Conservation (phyloP, 2,329 filamentous ascomycete genomes). For the Fusarium verticillioides region DNA sequence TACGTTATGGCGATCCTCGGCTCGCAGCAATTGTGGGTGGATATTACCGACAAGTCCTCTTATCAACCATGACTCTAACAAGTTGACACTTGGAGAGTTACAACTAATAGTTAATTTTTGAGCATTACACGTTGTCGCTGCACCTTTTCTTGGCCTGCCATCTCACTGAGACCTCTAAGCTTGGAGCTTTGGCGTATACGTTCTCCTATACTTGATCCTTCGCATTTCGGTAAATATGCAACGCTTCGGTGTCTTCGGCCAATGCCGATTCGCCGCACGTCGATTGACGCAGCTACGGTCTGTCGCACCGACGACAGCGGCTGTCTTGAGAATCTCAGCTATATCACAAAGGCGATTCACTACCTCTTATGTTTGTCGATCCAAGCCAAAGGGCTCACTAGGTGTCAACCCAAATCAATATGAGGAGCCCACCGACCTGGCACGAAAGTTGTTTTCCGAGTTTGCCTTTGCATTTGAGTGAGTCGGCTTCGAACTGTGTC, state of each 20-base stretch:
- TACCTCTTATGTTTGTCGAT: conserved; percentile 18
- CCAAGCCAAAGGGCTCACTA: conserved; percentile 39
- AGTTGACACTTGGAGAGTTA: background rate
- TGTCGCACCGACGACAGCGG: conserved; percentile 21
- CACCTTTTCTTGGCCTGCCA: background rate
- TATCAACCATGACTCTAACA: conserved; percentile 35
- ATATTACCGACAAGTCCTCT: conserved; percentile 37
- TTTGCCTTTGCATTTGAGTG: conserved; percentile 55
- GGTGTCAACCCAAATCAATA: conserved; percentile 33
- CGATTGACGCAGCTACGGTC: conserved; percentile 31
- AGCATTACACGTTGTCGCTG: background rate
- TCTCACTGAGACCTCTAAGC: background rate
- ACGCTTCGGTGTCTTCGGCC: conserved; percentile 40
- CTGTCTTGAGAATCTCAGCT: conserved; percentile 7
- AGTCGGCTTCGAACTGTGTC: conserved; percentile 9
- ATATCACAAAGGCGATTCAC: conserved; percentile 22
- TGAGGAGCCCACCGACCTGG: conserved; percentile 36
- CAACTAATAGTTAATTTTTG: background rate
- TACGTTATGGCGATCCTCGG: conserved; percentile 29
- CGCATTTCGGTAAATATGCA: conserved; percentile 26
- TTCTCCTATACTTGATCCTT: background rate
- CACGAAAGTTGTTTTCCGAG: conserved; percentile 46
- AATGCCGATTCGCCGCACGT: conserved; percentile 43
- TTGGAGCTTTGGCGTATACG: background rate
- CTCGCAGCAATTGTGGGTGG: conserved; percentile 36